Evolutionary conservation across 78 protist species (phyloP), one percentile per base, ranked within the genome.

Genomic region (Salpingoeca rosetta): DNA sequence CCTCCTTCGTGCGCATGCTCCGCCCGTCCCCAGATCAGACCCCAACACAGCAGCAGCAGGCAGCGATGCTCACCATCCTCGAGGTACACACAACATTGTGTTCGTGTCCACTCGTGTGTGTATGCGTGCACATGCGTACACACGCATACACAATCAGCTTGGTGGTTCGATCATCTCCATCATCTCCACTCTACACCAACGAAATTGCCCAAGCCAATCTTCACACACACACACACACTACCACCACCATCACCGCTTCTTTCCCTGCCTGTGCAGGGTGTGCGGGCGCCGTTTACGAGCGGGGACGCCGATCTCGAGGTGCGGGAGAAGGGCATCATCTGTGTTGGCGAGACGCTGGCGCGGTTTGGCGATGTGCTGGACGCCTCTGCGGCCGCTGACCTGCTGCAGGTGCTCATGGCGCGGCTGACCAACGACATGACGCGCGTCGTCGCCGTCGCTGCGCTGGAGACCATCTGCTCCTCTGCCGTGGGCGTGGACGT

Each of bases 291-390:
- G n/a, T 75, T 42, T 74, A 65, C 44, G 88, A 0, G 35, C 31
- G 89, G 78, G n/a, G 98, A 94, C 38, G 88, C 88, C 45, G 98
- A 96, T 79, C 95, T 94, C 85, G 98, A 96, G 77, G 98, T 96
- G 81, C 94, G 94, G 90, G 98, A 96, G 85, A 22, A 86, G 40
- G 92, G 97, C 45, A 92, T 95, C 90, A 76, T 42, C 3, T 78
- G 93, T 39, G 76, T 88, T 36, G 98, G 95, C 24, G 27, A 42
- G 35, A 39, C 92, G 57, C 38, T 97, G 37, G 72, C 94, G 28
- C 65, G 56, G 81, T 81, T 91, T 75, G 95, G 96, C 44, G 92
- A 93, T 38, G 38, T n/a, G 1, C 56, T 90, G 36, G 72, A 42
- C 41, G 57, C 0, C 76, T 2, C 24, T 7, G 36, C 10, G 11